Evolutionary conservation across 2,329 filamentous ascomycete genomes (phyloP).

Genomic region (Domatiomyces catenatus): DNA sequence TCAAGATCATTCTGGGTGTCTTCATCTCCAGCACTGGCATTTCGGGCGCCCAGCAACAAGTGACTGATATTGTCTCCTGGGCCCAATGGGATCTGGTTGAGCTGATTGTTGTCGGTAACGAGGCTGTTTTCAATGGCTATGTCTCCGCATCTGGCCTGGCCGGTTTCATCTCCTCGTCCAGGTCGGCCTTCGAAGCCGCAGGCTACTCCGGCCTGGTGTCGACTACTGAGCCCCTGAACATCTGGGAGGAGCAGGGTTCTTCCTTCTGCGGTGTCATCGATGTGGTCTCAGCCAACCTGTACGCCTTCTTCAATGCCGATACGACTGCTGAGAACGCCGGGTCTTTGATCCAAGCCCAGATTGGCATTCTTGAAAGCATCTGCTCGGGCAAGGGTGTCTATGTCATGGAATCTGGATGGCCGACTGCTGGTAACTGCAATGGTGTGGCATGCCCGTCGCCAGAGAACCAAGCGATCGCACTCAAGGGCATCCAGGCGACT

Average conservation of each 20-base stretch:
- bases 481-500: slow-evolving; percentile 51
- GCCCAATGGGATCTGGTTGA: slow-evolving; percentile 59
- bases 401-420: slow-evolving; percentile 89
- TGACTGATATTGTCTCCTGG: slow-evolving; percentile 58
- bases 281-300: slow-evolving; percentile 70
- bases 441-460: slow-evolving; percentile 54
- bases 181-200: slow-evolving; percentile 43
- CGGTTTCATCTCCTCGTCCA: slow-evolving; percentile 53
- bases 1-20: slow-evolving; percentile 76
- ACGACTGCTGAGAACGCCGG: slow-evolving; percentile 52
- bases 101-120: slow-evolving; percentile 78
- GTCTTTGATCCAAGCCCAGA: slow-evolving; percentile 57
- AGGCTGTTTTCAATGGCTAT: slow-evolving; percentile 65
- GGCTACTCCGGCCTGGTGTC: slow-evolving; percentile 64
- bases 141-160: slow-evolving; percentile 50
- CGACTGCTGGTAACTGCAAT: slow-evolving; percentile 53
- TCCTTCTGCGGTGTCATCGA: slow-evolving; percentile 61
- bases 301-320: slow-evolving; percentile 80
- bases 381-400: slow-evolving; percentile 60
- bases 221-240: slow-evolving; percentile 70
- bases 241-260: slow-evolving; percentile 41
- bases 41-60: slow-evolving; percentile 54
- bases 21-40: slow-evolving; percentile 55
- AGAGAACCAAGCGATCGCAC: slow-evolving; percentile 53
- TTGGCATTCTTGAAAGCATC: slow-evolving; percentile 51